phyloP scores from a whole-genome alignment of 768 basidiomycete genomes.

The Pulveroboletus sp. region DNA sequence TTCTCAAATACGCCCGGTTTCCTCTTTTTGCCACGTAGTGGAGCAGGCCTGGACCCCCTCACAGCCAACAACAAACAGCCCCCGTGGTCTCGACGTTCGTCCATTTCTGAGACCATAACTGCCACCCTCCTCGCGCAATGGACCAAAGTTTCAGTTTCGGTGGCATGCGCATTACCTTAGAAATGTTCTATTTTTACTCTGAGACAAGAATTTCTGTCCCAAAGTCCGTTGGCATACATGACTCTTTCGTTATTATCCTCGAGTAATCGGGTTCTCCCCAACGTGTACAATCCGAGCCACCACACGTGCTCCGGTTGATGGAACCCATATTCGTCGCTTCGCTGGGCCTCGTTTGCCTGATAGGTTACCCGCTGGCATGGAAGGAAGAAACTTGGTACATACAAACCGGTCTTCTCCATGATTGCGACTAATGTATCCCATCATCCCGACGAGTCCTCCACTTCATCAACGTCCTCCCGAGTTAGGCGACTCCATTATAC shows the following conservation, averaged over 20 bases:
- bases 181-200: neutral
- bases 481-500: neutral
- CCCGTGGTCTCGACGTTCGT: neutral
- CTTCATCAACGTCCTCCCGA: neutral
- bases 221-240: no score
- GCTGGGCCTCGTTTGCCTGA: neutral
- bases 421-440: conserved; percentile 7
- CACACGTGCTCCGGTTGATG: neutral
- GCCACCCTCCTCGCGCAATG: neutral
- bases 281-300: neutral
- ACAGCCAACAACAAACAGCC: neutral
- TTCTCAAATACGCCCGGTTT: neutral
- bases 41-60: neutral
- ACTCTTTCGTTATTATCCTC: no score
- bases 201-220: no score
- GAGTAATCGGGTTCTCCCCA: no score
- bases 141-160: neutral
- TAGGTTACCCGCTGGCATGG: neutral
- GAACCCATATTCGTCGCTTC: neutral
- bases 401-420: no score
- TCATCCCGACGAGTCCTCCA: conserved; percentile 2
- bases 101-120: neutral
- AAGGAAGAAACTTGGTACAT: neutral
- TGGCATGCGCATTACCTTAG: neutral
- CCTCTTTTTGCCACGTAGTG: neutral